Evolutionary conservation across 225 moss, liverwort and hornwort genomes (phyloP), one percentile per base, ranked within the genome.

Genomic region (Bryoerythrophyllum caledonicum): DNA sequence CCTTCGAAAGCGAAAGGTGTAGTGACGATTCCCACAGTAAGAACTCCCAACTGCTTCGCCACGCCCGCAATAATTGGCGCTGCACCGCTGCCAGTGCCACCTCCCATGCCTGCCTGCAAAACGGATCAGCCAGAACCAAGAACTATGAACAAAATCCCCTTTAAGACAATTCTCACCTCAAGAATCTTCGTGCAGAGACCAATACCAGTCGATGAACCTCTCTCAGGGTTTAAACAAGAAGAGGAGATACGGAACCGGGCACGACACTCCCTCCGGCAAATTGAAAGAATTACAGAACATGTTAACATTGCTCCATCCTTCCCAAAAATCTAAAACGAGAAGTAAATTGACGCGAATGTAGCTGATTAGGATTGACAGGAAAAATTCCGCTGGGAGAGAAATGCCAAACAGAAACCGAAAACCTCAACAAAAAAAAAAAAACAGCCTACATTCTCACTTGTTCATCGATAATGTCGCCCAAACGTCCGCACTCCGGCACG

Each of bases 1-100:
- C 95, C 95, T 84, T 95, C 95, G 67, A 95, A 95, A 56, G 95
- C 93, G 75, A 95, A 95, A n/a, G 95, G 95, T 30, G 95, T 95
- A 32, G 95, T 95, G n/a, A 95, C 95, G 63, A 95, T 95, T 73
- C 95, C 95, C 16, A 95, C 95, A 12, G 95, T 95, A 61, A 95
- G 82, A 65, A 95, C 85, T 75, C 95, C 95, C 54, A 95, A 83
- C 54, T 85, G 76, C 84, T 95, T 95, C 28, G 95, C 95, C 62
- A 93, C 93, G 54, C 91, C 90, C 30, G 95, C 95, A 71, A 95
- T 91, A 25, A 95, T 91, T 67, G 95, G 95, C 54, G 95, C 95
- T 69, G 95, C 95, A 74, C 95, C 95, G 58, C 95, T 95, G 53
- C 95, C 95, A 40, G 95, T 95, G 30, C 95, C 95, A 78, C 95